Conservation (phyloP, 2,329 filamentous ascomycete species). For the Zopfia rhizophila region DNA sequence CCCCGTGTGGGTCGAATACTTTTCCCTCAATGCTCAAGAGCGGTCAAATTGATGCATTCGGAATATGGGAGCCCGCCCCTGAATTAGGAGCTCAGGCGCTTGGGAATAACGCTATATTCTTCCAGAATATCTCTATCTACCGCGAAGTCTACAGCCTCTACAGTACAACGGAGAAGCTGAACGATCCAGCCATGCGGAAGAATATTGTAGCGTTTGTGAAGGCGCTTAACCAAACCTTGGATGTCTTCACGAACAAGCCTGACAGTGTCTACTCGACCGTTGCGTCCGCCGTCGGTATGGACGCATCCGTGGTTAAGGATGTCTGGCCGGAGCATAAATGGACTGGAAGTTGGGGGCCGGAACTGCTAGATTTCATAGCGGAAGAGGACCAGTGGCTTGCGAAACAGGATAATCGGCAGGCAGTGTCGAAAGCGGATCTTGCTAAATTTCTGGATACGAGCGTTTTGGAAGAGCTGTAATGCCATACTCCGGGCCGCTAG, state of each 20-base stretch:
- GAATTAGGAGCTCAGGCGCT: slow-evolving; percentile 32
- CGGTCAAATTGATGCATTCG: slow-evolving; percentile 34
- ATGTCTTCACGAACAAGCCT: slow-evolving; percentile 27
- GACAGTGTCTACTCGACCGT: slow-evolving; percentile 30
- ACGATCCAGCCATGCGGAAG: slow-evolving; percentile 25
- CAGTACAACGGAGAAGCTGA: slow-evolving; percentile 35
- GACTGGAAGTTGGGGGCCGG: slow-evolving; percentile 27
- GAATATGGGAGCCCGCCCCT: slow-evolving; percentile 39
- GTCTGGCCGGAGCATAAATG: slow-evolving; percentile 38
- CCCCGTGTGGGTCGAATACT: slow-evolving; percentile 30
- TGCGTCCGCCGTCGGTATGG: slow-evolving; percentile 25
- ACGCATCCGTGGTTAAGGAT: slow-evolving; percentile 30
- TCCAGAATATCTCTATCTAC: slow-evolving; percentile 34
- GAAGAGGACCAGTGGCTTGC: slow-evolving; percentile 39
- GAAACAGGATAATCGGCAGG: slow-evolving; percentile 24
- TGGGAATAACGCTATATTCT: slow-evolving; percentile 29
- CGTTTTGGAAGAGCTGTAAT: slow-evolving; percentile 30
- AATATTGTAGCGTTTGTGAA: slow-evolving; percentile 39
- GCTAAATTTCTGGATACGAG: slow-evolving; percentile 33
- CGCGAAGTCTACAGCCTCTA: slow-evolving; percentile 38
- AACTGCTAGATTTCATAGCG: slow-evolving; percentile 33
- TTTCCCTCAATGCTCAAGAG: slow-evolving; percentile 28
- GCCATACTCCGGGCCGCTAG: too few species aligned
- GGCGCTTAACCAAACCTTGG: slow-evolving; percentile 33
- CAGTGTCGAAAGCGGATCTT: slow-evolving; percentile 24